phyloP scores from a whole-genome alignment of 179 eudicot species.

The Spinacia oleracea region DNA sequence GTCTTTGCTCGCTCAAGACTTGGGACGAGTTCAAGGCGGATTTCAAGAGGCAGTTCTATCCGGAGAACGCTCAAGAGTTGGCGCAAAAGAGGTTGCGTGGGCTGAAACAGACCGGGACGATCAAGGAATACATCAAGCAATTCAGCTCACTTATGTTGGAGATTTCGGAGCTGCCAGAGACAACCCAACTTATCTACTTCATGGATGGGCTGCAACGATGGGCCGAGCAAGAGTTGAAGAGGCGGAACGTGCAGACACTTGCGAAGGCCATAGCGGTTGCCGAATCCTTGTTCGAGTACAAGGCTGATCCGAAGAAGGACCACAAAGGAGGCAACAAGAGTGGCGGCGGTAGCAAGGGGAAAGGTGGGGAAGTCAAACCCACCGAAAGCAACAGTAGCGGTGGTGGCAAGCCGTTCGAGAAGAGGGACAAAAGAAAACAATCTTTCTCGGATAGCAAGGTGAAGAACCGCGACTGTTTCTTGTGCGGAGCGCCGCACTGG shows the following conservation, averaged over 20 bases:
- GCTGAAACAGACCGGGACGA: neutral
- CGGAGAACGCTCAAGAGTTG: neutral
- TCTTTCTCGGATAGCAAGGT: neutral
- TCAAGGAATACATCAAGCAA: conserved; percentile 13
- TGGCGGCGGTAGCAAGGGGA: neutral
- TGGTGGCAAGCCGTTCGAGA: neutral
- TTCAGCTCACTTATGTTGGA: neutral
- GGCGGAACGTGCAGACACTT: neutral
- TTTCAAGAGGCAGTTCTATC: conserved; percentile 21
- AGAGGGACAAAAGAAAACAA: neutral
- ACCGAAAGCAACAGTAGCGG: neutral
- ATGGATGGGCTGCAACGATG: neutral
- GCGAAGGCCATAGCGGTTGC: neutral
- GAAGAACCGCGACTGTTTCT: neutral
- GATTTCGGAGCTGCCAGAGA: too few relatives aligned
- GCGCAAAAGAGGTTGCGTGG: conserved; percentile 3
- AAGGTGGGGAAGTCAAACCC: conserved; percentile 8
- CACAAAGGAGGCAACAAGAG: neutral
- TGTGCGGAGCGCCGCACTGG: neutral
- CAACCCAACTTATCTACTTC: too few relatives aligned
- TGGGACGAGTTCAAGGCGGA: conserved; percentile 14
- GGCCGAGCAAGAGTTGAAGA: neutral
- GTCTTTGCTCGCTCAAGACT: neutral
- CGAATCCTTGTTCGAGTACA: neutral
- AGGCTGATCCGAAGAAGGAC: neutral